Base-by-base conservation (phyloP, 108 stramenopile species). In the Pseudonitzschia delicatissima region DNA sequence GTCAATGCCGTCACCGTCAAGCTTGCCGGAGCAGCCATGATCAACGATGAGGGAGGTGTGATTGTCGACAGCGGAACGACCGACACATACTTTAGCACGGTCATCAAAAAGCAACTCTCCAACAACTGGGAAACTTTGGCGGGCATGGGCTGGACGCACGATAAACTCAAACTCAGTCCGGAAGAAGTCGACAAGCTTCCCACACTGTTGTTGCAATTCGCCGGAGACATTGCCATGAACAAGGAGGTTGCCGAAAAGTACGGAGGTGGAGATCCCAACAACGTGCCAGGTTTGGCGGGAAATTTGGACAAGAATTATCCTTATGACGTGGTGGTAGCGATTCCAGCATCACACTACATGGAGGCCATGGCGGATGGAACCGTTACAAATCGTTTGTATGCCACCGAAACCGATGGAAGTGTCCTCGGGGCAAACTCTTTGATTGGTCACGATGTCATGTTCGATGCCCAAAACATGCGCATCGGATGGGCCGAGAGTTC, bases 391-490 rank as follows among this genome's bases (percentile, higher is more conserved):
- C 76, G 95, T 13, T 80, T 98, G 35, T 97, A 95, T 71, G 71
- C 77, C 28, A 84, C 81, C 6, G 96, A 98, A 48, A 72, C 68
- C 7, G 67, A 77, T 37, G 96, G 96, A 7, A 79, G 80, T 39
- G 94, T 97, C 4, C 57, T 98, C 5, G 98, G 98, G 32, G 96
- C 96, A 50, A 98, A 98, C 73, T 79, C 93, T 35, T 97, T 98
- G 87, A 85, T 87, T 76, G 95, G 93, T 48, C 96, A 98, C 69
- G 89, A 97, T 78, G 86, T 96, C 15, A n/a, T n/a, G 37, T 49
- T 49, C 48, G 93, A 97, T 71, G 49, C 67, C n/a, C 87, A 85
- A 7, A 81, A 82, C 51, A 59, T 69, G 12, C 69, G 84, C 7
- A 69, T 98, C 25, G 98, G 98, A 48, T 97, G 94, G 78, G 93